phyloP scores from a whole-genome alignment of 176 grass and related monocot species.

The Alopecurus myosuroides region DNA sequence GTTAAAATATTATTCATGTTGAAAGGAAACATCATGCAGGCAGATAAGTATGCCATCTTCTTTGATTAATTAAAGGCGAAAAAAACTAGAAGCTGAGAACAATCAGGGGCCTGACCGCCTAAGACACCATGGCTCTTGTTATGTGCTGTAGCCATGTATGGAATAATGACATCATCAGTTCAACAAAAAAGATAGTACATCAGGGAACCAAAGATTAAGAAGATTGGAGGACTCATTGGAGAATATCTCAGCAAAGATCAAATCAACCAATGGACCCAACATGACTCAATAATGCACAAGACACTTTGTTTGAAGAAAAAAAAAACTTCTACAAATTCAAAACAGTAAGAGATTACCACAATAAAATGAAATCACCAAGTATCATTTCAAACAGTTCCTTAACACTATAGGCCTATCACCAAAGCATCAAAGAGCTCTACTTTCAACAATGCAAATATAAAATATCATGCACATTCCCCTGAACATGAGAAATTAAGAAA shows the following conservation, averaged over 20 bases:
- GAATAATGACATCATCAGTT: background rate
- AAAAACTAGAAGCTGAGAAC: background rate
- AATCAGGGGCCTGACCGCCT: background rate
- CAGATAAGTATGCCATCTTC: background rate
- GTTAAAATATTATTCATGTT: background rate
- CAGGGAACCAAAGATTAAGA: background rate
- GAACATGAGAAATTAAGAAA: slow-evolving; percentile 8
- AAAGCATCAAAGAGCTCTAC: background rate
- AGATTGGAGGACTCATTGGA: background rate
- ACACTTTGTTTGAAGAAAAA: background rate
- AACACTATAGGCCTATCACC: background rate
- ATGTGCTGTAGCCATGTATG: background rate
- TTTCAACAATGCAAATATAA: background rate
- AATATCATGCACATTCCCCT: background rate
- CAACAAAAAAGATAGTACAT: background rate
- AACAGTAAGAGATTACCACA: background rate
- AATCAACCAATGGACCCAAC: background rate
- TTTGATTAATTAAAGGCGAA: background rate
- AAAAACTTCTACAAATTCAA: background rate
- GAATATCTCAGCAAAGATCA: background rate
- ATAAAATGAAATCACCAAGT: background rate
- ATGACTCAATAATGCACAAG: background rate
- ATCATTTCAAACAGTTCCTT: background rate
- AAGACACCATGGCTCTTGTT: background rate
- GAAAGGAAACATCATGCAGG: background rate